Evolutionary conservation across 108 stramenopile species (phyloP).

Genomic region (Cyclotella sp.): DNA sequence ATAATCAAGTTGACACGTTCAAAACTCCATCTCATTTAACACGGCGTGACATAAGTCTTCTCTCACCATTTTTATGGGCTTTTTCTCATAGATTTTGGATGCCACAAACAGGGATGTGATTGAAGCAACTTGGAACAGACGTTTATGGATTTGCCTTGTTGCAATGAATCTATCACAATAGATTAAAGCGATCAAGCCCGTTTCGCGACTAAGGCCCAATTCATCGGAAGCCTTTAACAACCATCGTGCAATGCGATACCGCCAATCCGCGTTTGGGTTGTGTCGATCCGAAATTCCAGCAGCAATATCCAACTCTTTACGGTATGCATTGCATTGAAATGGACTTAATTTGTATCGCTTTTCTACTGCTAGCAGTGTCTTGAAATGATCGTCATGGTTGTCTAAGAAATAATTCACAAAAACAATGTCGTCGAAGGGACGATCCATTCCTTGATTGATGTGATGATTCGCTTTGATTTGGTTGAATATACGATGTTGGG

Average conservation of each 20-base stretch:
- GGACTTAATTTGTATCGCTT: constrained; percentile 10
- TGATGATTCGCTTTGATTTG: too few species aligned
- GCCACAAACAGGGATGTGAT: constrained; percentile 38
- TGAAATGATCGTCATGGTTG: not conserved
- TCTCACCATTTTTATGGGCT: constrained; percentile 30
- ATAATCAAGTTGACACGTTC: not conserved
- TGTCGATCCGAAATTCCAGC: not conserved
- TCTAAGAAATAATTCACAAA: constrained; percentile 18
- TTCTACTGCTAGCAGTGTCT: constrained; percentile 20
- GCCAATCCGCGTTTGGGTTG: constrained; percentile 25
- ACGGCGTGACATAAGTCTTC: not conserved
- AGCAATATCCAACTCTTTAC: constrained; percentile 21
- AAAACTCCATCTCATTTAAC: not conserved
- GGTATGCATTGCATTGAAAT: constrained; percentile 4
- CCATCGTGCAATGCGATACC: constrained; percentile 48
- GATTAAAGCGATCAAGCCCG: constrained; percentile 38
- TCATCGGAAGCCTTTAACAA: constrained; percentile 42
- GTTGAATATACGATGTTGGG: too few species aligned
- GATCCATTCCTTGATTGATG: not conserved
- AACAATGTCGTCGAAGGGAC: constrained; percentile 13
- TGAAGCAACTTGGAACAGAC: constrained; percentile 23
- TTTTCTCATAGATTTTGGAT: constrained; percentile 40
- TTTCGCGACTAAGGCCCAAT: constrained; percentile 26
- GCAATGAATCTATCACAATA: constrained; percentile 26
- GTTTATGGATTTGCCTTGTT: not conserved